Conservation (phyloP, 306 rosid genomes). For the Oemleria cerasiformis region DNA sequence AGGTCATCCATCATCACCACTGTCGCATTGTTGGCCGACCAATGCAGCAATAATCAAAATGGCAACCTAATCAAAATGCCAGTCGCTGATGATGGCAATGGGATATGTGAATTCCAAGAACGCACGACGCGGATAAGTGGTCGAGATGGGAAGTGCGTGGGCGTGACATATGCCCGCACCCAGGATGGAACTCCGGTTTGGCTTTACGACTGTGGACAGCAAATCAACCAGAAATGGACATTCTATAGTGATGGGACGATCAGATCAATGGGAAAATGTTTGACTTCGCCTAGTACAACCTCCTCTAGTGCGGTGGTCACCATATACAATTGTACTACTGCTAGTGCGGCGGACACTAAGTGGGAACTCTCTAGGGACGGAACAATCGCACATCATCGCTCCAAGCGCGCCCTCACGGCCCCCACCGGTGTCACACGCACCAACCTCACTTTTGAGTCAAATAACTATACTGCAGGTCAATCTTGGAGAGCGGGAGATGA, state of each 20-base stretch:
- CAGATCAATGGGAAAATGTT: background rate
- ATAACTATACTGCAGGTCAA: background rate
- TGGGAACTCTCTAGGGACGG: background rate
- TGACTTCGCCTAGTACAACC: background rate
- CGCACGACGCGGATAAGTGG: background rate
- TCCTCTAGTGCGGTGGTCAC: too few species aligned
- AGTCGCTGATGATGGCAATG: background rate
- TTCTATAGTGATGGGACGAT: background rate
- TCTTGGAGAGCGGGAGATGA: constrained; percentile 1
- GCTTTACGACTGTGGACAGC: background rate
- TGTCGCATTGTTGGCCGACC: background rate
- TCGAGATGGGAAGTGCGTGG: background rate
- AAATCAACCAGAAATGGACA: background rate
- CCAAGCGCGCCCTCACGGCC: background rate
- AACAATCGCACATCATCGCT: background rate
- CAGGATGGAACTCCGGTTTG: background rate
- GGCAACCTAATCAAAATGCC: background rate
- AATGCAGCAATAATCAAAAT: background rate
- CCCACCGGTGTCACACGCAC: background rate
- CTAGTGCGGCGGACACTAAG: background rate
- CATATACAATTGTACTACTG: background rate
- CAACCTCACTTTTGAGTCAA: background rate
- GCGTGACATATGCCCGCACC: background rate
- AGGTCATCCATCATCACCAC: background rate
- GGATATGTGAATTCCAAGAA: background rate